Conservation (phyloP, 305 asterid genomes). For the Lippia alba region DNA sequence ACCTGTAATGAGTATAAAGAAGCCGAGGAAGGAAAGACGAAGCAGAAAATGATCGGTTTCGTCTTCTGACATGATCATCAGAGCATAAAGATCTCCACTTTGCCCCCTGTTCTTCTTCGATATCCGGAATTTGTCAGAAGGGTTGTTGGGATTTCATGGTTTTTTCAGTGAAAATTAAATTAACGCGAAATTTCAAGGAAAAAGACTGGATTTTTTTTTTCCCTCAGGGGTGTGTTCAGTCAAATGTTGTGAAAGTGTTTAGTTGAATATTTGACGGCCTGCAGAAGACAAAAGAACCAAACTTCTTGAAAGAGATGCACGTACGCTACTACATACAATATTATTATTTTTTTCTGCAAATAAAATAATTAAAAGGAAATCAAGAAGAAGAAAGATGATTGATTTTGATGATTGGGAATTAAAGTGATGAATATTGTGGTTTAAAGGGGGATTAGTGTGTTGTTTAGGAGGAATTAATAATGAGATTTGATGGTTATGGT, state of each 20-base stretch:
- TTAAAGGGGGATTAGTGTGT: too few relatives aligned
- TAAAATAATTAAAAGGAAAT: too few relatives aligned
- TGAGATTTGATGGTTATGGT: neutral
- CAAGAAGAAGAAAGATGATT: too few relatives aligned
- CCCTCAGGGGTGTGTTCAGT: slow-evolving; percentile 22
- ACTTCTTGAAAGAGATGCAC: too few relatives aligned
- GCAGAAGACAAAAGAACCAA: slow-evolving; percentile 34
- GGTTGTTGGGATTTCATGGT: slow-evolving; percentile 42
- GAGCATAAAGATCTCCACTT: slow-evolving; percentile 4
- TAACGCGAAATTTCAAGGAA: slow-evolving; percentile 22
- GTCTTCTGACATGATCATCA: slow-evolving; percentile 57
- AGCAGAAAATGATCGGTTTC: slow-evolving; percentile 42
- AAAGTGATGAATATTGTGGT: too few relatives aligned
- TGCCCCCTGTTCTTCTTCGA: slow-evolving; percentile 16
- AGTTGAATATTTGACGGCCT: slow-evolving; percentile 56
- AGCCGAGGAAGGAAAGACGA: slow-evolving; percentile 32
- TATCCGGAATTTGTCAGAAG: slow-evolving; percentile 30
- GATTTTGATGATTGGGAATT: neutral
- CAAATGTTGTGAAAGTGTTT: slow-evolving; percentile 42
- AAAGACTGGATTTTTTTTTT: slow-evolving; percentile 13
- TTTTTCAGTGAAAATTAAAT: slow-evolving; percentile 32
- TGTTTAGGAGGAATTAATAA: too few relatives aligned
- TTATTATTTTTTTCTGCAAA: too few relatives aligned
- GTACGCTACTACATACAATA: too few relatives aligned
- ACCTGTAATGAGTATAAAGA: slow-evolving; percentile 56